Evolutionary conservation across 495 filamentous ascomycete genomes (phyloP), one percentile per base, ranked within the genome.

Genomic region (Patellaria atrata): DNA sequence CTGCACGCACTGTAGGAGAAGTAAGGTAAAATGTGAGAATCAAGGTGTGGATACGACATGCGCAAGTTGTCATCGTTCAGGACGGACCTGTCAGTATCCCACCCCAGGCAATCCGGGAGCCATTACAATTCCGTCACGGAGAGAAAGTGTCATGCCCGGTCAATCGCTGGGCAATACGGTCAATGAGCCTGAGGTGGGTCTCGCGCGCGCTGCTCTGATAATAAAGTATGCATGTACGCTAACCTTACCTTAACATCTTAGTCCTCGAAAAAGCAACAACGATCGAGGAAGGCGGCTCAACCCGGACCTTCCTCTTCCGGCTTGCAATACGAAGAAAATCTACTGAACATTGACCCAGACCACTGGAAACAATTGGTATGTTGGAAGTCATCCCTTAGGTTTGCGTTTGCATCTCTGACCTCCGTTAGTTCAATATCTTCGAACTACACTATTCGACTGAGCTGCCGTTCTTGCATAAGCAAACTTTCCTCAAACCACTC

Each of bases 21-120:
- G 75, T 54, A 87, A 87, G 54, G 78, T 85, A 55, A 87, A 85
- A 61, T 80, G 67, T 54, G 75, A 83, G 60, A 92, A 92, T 58
- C 65, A 63, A 47, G 81, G 81, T 33, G 73, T 75, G 35, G 67
- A 71, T 42, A 75, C 72, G 13, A 76, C 70, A 15, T 92, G 83
- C 58, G 73, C 78, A 38, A 77, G 77, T 4, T 92, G 83, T 52
- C 68, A 82, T 48, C 68, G 70, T 35, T 75, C 74, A 27, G 76
- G 78, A 27, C 70, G 82, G 49, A 73, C 82, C 35, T 92, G 83
- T 53, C 65, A 70, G 25, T 92, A 86, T 55, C 77, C 73, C 11
- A 55, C 68, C 10, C 75, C 79, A 7, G 67, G 71, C 6, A 61
- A 70, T 25, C 64, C 70, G 3, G 64, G 44, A 15, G 23, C 22